Conservation (phyloP, 208 protist species). For the Trichomonas gallinae region DNA sequence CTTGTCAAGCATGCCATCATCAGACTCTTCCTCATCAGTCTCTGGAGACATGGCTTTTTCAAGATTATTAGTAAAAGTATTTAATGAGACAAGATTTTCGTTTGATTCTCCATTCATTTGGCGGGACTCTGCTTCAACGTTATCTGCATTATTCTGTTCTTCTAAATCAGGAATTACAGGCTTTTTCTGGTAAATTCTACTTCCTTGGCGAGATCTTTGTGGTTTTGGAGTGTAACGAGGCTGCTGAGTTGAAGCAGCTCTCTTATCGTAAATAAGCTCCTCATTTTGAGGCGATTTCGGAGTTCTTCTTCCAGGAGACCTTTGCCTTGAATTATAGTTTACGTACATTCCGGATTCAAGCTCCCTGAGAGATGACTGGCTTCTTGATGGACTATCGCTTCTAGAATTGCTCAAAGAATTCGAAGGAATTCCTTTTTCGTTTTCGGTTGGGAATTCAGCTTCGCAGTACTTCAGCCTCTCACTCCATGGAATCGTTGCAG, state of each 20-base stretch:
- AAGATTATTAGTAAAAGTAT: background rate
- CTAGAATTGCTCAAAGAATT: background rate
- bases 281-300: background rate
- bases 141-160: background rate
- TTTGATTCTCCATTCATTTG: background rate
- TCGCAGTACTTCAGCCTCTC: background rate
- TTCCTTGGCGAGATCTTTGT: background rate
- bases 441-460: background rate
- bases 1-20: background rate
- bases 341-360: background rate
- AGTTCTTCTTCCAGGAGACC: background rate
- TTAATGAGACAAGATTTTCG: background rate
- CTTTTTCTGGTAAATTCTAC: background rate
- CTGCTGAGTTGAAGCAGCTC: background rate
- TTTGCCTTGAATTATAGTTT: background rate
- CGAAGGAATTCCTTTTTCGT: background rate
- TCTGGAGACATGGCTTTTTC: background rate
- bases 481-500: background rate
- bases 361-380: background rate
- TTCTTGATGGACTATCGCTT: background rate
- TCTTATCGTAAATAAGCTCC: background rate
- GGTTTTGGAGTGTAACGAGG: background rate
- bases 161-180: background rate
- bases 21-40: background rate
- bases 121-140: background rate